Conservation (phyloP, 163 green algal species). For the Volvox carteri region DNA sequence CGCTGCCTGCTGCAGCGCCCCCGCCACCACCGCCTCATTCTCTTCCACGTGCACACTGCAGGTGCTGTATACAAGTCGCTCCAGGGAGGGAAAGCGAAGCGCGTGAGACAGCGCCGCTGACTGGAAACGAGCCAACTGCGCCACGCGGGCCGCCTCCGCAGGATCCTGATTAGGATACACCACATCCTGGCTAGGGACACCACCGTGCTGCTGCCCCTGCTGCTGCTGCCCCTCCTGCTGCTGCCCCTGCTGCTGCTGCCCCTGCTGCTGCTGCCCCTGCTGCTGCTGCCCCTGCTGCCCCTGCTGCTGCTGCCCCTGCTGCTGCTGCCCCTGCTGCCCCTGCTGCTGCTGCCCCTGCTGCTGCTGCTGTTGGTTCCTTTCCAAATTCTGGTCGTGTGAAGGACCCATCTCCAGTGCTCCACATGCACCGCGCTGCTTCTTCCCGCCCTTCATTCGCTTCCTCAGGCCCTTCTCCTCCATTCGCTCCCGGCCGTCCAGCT, state of each 20-base stretch:
- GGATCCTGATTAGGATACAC: not conserved
- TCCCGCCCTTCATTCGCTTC: too few species aligned
- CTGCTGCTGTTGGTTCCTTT: not conserved
- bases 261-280: not conserved
- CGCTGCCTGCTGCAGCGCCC: conserved; percentile 80
- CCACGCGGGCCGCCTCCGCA: conserved; percentile 65
- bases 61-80: conserved; percentile 91
- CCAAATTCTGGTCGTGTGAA: too few species aligned
- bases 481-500: too few species aligned
- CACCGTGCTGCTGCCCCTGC: not conserved
- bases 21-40: conserved; percentile 95
- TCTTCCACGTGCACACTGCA: conserved; percentile 91
- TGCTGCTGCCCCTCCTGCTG: not conserved
- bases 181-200: not conserved
- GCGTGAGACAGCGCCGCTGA: conserved; percentile 84
- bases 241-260: not conserved
- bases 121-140: conserved; percentile 82
- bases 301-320: too few species aligned
- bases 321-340: too few species aligned
- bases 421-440: too few species aligned
- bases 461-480: too few species aligned
- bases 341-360: not conserved
- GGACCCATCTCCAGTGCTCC: too few species aligned
- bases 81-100: conserved; percentile 85
- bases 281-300: not conserved